Conservation (phyloP, 192 early-diverging fungal species). For the Coemansia sp. region DNA sequence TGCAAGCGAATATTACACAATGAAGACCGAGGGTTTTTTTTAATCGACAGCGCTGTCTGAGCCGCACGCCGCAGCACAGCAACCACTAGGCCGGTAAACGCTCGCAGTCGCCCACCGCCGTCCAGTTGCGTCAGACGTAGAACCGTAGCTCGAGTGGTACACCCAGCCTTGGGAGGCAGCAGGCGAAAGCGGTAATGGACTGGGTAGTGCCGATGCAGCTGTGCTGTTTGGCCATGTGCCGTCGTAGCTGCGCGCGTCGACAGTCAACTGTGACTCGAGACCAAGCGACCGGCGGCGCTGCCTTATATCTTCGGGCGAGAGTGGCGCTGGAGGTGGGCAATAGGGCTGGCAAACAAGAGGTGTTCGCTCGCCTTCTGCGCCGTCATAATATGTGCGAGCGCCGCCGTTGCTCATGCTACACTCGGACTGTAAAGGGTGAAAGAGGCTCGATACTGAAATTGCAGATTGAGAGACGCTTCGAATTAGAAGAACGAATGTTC, state of each 20-base stretch:
- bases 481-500: not conserved
- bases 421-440: not conserved
- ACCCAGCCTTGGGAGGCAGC: not conserved
- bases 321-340: slow-evolving; percentile 43
- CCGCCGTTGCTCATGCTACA: slow-evolving; percentile 7
- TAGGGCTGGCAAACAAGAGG: slow-evolving; percentile 30
- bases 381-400: not conserved
- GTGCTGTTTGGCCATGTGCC: not conserved
- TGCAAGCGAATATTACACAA: not conserved
- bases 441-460: not conserved
- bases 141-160: not conserved
- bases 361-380: slow-evolving; percentile 8
- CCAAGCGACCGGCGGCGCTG: slow-evolving; percentile 49
- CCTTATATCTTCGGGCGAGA: slow-evolving; percentile 46
- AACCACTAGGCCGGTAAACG: not conserved
- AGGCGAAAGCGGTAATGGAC: not conserved
- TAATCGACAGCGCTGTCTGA: not conserved
- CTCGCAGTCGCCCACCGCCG: not conserved
- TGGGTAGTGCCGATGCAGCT: not conserved
- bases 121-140: not conserved
- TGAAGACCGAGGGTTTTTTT: not conserved
- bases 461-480: not conserved
- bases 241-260: slow-evolving; percentile 12
- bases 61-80: not conserved
- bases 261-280: slow-evolving; percentile 22